Evolutionary conservation across 495 filamentous ascomycete species (phyloP).

Genomic region (Podospora tetraspora): DNA sequence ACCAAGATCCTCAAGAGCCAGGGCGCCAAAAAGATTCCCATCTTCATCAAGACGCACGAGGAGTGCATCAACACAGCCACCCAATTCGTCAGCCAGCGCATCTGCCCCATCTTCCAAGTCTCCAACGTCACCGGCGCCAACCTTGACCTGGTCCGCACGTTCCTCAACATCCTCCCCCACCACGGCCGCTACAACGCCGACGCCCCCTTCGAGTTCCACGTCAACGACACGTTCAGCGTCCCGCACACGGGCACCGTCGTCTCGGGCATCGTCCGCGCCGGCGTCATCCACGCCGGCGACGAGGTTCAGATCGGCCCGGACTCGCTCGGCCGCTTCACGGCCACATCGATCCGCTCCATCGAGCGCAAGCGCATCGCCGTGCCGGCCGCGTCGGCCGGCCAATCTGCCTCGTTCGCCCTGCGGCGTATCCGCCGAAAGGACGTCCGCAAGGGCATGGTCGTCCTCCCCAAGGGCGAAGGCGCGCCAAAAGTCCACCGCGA

Average conservation of each 20-base stretch:
- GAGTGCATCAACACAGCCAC: slow-evolving; percentile 93
- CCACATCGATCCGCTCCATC: slow-evolving; percentile 85
- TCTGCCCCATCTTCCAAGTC: slow-evolving; percentile 96
- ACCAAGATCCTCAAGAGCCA: slow-evolving; percentile 88
- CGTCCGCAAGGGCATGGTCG: slow-evolving; percentile 97
- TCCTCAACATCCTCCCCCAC: slow-evolving; percentile 92
- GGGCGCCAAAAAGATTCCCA: slow-evolving; percentile 93
- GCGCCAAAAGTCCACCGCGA: slow-evolving; percentile 80
- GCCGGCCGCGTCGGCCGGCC: slow-evolving; percentile 82
- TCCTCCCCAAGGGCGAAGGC: slow-evolving; percentile 73
- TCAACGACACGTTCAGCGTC: slow-evolving; percentile 99
- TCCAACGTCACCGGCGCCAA: slow-evolving; percentile 94
- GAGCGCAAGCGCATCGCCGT: slow-evolving; percentile 92
- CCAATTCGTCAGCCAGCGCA: slow-evolving; percentile 91
- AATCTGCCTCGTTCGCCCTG: slow-evolving; percentile 87
- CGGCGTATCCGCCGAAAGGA: slow-evolving; percentile 84
- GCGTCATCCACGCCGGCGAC: slow-evolving; percentile 86
- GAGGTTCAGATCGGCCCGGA: slow-evolving; percentile 86
- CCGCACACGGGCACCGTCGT: slow-evolving; percentile 96
- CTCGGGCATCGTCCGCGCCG: slow-evolving; percentile 84
- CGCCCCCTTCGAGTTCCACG: slow-evolving; percentile 87
- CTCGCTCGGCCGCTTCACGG: slow-evolving; percentile 83
- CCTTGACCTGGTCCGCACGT: slow-evolving; percentile 72
- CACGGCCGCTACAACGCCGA: slow-evolving; percentile 88
- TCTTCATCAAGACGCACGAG: slow-evolving; percentile 87